Evolutionary conservation across 2,329 filamentous ascomycete genomes (phyloP), one percentile per base, ranked within the genome.

Genomic region (Phoma sp.): DNA sequence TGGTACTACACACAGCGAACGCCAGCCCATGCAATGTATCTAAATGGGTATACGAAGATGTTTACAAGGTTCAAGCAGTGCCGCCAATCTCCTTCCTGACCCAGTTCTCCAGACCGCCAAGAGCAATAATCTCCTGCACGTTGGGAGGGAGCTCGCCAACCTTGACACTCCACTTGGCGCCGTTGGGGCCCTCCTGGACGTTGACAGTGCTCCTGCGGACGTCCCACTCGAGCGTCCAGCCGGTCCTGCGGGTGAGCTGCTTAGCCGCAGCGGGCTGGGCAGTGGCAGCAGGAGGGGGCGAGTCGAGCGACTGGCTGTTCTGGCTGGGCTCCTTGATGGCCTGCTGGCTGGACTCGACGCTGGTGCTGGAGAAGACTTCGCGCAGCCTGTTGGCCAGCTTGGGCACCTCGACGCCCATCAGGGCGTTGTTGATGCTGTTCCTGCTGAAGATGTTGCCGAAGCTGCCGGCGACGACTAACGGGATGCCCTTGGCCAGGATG

Each of bases 191-290:
- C 77, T 96, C 90, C 18, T 84, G 83, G 1, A 96, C 82, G 1
- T 82, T 81, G 5, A 96, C 87, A 65, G 82, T 85, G 72, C 86
- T 90, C 53, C 88, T 80, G 53, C 83, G 78, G 9, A 96, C 85
- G 72, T 96, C 91, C 91, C 91, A 96, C 4, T 83, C 80, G 25
- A 96, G 80, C 44, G 80, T 92, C 92, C 91, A 96, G 11, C 91
- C 91, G 0, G 91, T 96, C 27, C 90, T 82, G 25, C 87, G 80
- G 0, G 90, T 93, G 13, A 86, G 74, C 37, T 80, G 69, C 75
- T 87, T 88, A 29, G 80, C 75, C 11, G 78, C 74, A 47, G 76
- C 74, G 4, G 72, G 70, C 52, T 70, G 67, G 2, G 71, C 70
- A 4, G 69, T 62, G 7, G 69, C 63, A 6, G 64, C 70, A 24